Evolutionary conservation across 768 basidiomycete genomes (phyloP), one percentile per base, ranked within the genome.

Genomic region (Amanita jacksonii): DNA sequence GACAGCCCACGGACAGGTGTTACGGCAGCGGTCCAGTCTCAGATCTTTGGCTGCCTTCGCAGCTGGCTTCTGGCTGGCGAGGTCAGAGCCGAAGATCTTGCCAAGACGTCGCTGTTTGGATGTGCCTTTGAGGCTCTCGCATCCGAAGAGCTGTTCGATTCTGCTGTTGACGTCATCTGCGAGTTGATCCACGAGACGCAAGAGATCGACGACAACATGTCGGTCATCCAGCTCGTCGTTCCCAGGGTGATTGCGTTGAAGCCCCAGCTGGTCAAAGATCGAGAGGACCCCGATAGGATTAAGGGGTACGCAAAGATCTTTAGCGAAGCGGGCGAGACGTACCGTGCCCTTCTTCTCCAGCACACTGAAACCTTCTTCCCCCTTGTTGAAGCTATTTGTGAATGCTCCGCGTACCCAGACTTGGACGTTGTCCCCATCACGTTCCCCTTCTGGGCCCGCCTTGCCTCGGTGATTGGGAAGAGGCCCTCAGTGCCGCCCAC

Each of bases 171-270:
- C 48, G 82, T 88, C 27, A 72, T 98, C 47, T 93, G 89, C 61
- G 91, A 96, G 58, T 66, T 97, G 54, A 90, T 98, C 43, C 96
- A 98, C 62, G 96, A 99, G 61, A 98, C 96, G 0, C 93, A 97
- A 62, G 96, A 99, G 62, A 74, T 96, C 23, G 85, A 94, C 48
- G 94, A 97, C 23, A 92, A 90, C 57, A 87, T 93, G 79, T 63
- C 76, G 16, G 78, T 86, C 51, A 92, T 98, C 53, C 74, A 96
- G 56, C 69, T 81, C 48, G 81, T 99, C 45, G 81, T 98, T 1
- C 91, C 91, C 1, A 73, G 78, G n/a, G 70, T 98, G 34, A 81
- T 94, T 45, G 76, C 72, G 8, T 64, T 99, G 22, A 77, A 74
- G 48, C 69, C 78, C 1, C 68, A 72, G 43, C 65, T 98, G 32